These are phyloP conservation scores for Aspergillus sclerotialis DNA, from an alignment of 2,329 filamentous ascomycete genomes.

Conservation along the genomic window DNA sequence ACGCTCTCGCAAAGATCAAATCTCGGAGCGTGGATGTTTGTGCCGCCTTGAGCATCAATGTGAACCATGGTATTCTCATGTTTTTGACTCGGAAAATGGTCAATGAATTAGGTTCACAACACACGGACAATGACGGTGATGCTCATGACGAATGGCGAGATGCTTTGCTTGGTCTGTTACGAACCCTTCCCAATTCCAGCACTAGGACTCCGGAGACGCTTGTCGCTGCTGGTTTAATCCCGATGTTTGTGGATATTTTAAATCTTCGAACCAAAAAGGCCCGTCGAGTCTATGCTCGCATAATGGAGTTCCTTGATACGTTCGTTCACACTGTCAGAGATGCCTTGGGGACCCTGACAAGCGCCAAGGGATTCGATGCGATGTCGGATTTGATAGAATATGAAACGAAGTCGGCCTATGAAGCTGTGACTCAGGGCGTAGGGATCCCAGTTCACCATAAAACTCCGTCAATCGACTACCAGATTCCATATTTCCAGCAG, in stretches of 20 bases:
- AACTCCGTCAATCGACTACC: conserved; percentile 82
- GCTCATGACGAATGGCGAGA: conserved; percentile 83
- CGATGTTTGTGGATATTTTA: conserved; percentile 82
- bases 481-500: conserved; percentile 87
- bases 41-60: conserved; percentile 85
- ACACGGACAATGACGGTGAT: conserved; percentile 52
- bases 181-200: conserved; percentile 66
- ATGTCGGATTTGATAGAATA: conserved; percentile 80
- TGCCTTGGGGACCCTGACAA: conserved; percentile 76
- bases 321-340: conserved; percentile 80
- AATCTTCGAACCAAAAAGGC: conserved; percentile 75
- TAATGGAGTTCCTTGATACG: conserved; percentile 80
- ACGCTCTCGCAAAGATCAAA: conserved; percentile 76
- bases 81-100: conserved; percentile 90
- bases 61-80: conserved; percentile 91
- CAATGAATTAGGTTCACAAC: conserved; percentile 63
- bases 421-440: conserved; percentile 58
- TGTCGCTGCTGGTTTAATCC: conserved; percentile 81
- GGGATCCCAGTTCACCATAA: conserved; percentile 67
- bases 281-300: conserved; percentile 73
- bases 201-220: conserved; percentile 73
- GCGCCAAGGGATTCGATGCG: conserved; percentile 76
- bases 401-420: conserved; percentile 65
- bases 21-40: conserved; percentile 73
- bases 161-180: conserved; percentile 77